These are phyloP conservation scores for Venturiaceae sp. DNA, from an alignment of 2,329 filamentous ascomycete species.

Conservation along the genomic window DNA sequence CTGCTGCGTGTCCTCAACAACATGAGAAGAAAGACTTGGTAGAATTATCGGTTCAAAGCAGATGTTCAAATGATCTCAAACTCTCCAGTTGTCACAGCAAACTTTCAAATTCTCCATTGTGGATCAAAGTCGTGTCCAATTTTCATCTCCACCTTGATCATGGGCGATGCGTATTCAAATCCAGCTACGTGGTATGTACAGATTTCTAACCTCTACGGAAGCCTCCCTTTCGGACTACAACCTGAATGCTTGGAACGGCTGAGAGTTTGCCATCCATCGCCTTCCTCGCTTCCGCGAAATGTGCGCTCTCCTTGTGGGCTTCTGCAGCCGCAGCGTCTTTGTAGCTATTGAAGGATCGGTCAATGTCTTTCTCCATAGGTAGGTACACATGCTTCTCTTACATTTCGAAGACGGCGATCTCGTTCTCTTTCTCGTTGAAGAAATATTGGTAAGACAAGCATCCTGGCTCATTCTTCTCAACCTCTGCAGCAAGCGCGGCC, in stretches of 20 bases:
- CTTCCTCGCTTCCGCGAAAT: background rate
- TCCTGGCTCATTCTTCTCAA: conserved; percentile 7
- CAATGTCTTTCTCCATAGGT: background rate
- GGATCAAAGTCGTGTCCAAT: no score
- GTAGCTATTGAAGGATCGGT: background rate
- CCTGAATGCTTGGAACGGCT: background rate
- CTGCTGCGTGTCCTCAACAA: no score
- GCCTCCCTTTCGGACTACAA: conserved; percentile 1
- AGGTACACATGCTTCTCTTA: background rate
- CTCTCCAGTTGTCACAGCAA: no score
- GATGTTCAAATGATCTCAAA: no score
- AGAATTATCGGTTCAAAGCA: no score
- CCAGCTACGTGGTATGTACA: background rate
- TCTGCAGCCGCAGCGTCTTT: conserved; percentile 7
- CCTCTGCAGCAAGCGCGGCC: background rate
- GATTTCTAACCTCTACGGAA: conserved; percentile 1
- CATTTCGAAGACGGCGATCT: conserved; percentile 4
- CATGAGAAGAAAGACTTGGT: no score
- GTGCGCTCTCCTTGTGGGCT: conserved; percentile 1
- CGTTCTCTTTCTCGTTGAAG: conserved; percentile 3
- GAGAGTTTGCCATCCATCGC: background rate
- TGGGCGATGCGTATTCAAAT: background rate
- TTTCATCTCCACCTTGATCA: background rate
- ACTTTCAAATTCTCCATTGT: no score
- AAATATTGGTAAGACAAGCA: conserved; percentile 7